Conservation (phyloP, 2,329 filamentous ascomycete species). For the Curvularia hawaiiensis region DNA sequence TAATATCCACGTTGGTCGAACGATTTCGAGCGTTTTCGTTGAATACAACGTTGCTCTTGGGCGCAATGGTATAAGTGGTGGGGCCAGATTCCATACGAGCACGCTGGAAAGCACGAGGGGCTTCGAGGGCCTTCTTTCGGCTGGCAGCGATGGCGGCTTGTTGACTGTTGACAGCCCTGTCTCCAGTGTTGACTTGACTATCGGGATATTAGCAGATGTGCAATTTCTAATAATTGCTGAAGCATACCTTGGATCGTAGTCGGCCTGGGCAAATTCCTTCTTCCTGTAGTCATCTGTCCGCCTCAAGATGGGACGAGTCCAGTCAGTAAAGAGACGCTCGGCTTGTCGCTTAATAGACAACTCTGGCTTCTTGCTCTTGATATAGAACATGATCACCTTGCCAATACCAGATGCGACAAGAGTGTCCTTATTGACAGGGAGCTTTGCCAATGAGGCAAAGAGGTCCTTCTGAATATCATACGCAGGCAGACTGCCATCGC, state of each 20-base stretch:
- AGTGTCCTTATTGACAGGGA: constrained; percentile 90
- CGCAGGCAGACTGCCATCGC: constrained; percentile 90
- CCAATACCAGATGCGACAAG: constrained; percentile 91
- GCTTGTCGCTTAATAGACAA: constrained; percentile 90
- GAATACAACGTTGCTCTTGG: constrained; percentile 58
- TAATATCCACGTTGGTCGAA: constrained; percentile 36
- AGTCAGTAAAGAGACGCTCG: constrained; percentile 89
- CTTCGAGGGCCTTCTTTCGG: constrained; percentile 58
- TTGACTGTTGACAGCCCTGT: constrained; percentile 36
- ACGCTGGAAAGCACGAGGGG: constrained; percentile 60
- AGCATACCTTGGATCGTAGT: constrained; percentile 63
- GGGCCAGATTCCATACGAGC: constrained; percentile 64
- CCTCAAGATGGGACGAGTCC: constrained; percentile 93
- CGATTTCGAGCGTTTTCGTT: constrained; percentile 36
- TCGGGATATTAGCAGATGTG: constrained; percentile 22
- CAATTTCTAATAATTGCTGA: background rate
- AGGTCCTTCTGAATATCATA: constrained; percentile 98
- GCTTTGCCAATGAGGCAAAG: constrained; percentile 76
- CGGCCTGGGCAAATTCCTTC: constrained; percentile 67
- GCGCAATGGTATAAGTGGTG: constrained; percentile 66
- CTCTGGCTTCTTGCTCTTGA: constrained; percentile 89
- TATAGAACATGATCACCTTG: constrained; percentile 97
- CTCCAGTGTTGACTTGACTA: constrained; percentile 22
- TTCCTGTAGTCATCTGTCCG: constrained; percentile 95
- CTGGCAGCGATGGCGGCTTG: constrained; percentile 37